A percentile compares a stretch with the other conserved stretches of the same genome.
Conservation (phyloP, 2,329 filamentous ascomycete species). For the Beauveria medogensis region DNA sequence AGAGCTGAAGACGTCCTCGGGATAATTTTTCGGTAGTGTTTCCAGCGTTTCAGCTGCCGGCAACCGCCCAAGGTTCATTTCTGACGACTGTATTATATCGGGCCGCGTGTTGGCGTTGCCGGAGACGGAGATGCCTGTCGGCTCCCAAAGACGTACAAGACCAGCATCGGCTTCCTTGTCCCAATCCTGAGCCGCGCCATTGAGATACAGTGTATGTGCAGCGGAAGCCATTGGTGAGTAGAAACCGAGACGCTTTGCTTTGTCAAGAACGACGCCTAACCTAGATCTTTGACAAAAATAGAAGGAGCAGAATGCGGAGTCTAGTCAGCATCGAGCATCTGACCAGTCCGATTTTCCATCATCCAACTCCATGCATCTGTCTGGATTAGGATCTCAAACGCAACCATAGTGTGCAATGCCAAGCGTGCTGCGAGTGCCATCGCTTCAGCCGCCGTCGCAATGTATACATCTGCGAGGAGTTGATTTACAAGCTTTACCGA, state of each 20-base stretch:
- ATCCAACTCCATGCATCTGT: constrained; percentile 29
- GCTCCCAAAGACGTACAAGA: constrained; percentile 31
- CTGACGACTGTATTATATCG: background rate
- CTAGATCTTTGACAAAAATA: constrained; percentile 26
- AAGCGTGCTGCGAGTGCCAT: constrained; percentile 47
- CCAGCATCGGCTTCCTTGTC: constrained; percentile 27
- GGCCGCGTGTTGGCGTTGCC: constrained; percentile 6
- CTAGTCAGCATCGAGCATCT: constrained; percentile 29
- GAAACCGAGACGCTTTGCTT: constrained; percentile 22
- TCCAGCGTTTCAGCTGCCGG: constrained; percentile 18
- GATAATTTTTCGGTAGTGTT: constrained; percentile 17
- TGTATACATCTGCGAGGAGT: constrained; percentile 50
- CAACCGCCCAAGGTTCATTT: background rate
- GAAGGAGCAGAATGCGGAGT: constrained; percentile 26
- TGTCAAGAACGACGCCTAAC: constrained; percentile 24
- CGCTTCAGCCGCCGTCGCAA: constrained; percentile 45
- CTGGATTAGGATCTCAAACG: constrained; percentile 38
- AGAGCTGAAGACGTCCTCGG: constrained; percentile 16
- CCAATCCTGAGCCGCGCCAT: constrained; percentile 24
- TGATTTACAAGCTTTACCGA: constrained; percentile 53
- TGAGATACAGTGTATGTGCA: constrained; percentile 25
- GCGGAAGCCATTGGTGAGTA: constrained; percentile 22
- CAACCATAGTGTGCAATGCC: constrained; percentile 40
- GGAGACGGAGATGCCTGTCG: constrained; percentile 17
- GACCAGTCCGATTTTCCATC: constrained; percentile 28